Evolutionary conservation across 306 rosid species (phyloP), one percentile per base, ranked within the genome.

Genomic region (Fragaria ananassa): DNA sequence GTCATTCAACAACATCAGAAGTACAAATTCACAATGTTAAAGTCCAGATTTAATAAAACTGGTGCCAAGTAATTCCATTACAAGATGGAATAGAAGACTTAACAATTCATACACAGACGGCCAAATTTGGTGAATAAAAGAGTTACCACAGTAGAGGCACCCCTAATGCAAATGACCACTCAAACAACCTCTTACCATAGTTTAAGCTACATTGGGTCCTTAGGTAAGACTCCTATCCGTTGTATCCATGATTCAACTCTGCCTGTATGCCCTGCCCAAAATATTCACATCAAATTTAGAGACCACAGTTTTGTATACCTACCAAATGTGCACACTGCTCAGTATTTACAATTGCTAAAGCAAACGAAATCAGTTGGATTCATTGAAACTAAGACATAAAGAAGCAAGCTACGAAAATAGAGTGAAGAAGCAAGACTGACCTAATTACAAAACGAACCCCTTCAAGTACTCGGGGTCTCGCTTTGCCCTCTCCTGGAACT

Each of bases 381-480:
- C 39, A 37, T 39, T 39, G 44, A 39, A 39, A 39, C 1, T 5
- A 39, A 39, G 44, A 6, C 44, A 5, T 44, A 44, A 44, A 44
- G 47, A 34, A 50, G 14, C 18, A 42, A 11, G 3, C 15, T 19
- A 65, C 44, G 5, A 11, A 31, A 41, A 5, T 12, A 54, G 19
- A 46, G 3, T 44, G 31, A 63, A 57, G 8, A 27, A 46, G 54
- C 50, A 57, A 3, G 19, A 23, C 77, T 25, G 12, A 66, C 58
- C 34, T 54, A 51, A 45, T 49, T 49, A 65, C 71, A 71, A 85
- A 62, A 84, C 87, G 74, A 89, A 93, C 81, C 92, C 88, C 76
- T 90, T 91, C 84, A 93, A 73, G 84, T 89, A 93, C 62, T 90
- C 90, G 54, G 96, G 98, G 79, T 93, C 98, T 21, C 94, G 93